These are phyloP conservation scores for Strigomonas culicis DNA, from an alignment of 208 protist genomes.

Conservation along the genomic window DNA sequence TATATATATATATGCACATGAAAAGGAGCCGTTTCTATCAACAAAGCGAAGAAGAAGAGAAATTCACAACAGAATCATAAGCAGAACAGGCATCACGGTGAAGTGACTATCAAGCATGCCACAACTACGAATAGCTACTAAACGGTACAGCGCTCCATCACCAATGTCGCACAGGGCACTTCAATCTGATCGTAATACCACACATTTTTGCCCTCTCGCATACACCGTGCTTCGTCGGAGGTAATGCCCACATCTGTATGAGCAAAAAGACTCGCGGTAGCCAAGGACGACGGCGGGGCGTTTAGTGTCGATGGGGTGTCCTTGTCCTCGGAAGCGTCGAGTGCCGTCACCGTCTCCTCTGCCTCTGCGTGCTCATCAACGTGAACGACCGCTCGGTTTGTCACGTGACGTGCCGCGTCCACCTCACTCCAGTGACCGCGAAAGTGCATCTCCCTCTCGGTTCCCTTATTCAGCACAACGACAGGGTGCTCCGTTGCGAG, in stretches of 20 bases:
- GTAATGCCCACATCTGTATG: constrained; percentile 54
- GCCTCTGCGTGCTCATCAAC: constrained; percentile 13
- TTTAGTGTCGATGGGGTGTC: background rate
- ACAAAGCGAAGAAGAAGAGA: background rate
- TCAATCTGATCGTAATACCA: constrained; percentile 50
- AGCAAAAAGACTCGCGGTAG: constrained; percentile 66
- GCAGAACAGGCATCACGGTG: background rate
- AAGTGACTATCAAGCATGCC: background rate
- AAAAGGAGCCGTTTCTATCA: too few species aligned
- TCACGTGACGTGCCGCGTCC: constrained; percentile 10
- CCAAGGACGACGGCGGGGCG: background rate
- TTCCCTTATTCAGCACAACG: constrained; percentile 35
- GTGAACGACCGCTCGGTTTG: constrained; percentile 52
- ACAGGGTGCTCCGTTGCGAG: constrained; percentile 46
- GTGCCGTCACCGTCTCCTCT: background rate
- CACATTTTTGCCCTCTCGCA: constrained; percentile 7
- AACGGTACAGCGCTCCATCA: constrained; percentile 34
- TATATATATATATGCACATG: too few species aligned
- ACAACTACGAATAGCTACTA: constrained; percentile 24
- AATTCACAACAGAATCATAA: background rate
- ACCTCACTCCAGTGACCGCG: constrained; percentile 56
- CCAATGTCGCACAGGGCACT: constrained; percentile 47
- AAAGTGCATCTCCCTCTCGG: constrained; percentile 45
- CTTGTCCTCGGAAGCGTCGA: background rate
- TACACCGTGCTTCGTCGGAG: constrained; percentile 49